Conservation (phyloP, 768 basidiomycete species). For the Rhizopogon vulgaris region DNA sequence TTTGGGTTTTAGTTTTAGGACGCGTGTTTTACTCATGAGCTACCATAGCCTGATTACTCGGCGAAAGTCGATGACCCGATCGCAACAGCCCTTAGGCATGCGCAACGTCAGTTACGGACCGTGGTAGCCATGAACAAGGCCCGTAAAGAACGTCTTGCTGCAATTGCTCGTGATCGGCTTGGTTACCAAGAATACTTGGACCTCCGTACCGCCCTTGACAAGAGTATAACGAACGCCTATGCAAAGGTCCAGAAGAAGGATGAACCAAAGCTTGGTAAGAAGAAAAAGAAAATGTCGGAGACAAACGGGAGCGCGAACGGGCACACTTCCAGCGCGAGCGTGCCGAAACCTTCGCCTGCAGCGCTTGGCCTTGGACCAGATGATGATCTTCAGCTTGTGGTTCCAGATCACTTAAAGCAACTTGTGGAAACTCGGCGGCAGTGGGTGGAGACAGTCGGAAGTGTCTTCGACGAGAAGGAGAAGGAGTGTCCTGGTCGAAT, state of each 20-base stretch:
- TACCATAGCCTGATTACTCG: conserved; percentile 60
- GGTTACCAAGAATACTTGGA: conserved; percentile 91
- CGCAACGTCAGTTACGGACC: conserved; percentile 72
- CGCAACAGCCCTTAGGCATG: conserved; percentile 81
- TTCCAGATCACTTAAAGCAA: conserved; percentile 63
- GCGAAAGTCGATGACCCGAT: conserved; percentile 91
- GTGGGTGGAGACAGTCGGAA: conserved; percentile 75
- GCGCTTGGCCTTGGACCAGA: conserved; percentile 66
- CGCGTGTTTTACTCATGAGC: conserved; percentile 8
- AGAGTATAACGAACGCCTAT: conserved; percentile 70
- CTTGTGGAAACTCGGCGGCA: conserved; percentile 70
- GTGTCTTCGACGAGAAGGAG: conserved; percentile 72
- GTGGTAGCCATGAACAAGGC: conserved; percentile 82
- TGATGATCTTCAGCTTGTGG: conserved; percentile 54
- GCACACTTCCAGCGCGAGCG: conserved; percentile 25
- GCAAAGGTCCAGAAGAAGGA: conserved; percentile 81
- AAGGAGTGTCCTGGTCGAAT: conserved; percentile 57
- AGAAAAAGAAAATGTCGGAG: conserved; percentile 62
- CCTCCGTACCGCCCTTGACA: conserved; percentile 79
- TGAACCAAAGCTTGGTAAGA: conserved; percentile 57
- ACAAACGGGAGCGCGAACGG: conserved; percentile 27
- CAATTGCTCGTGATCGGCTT: conserved; percentile 78
- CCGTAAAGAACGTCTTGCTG: conserved; percentile 65
- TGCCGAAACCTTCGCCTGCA: conserved; percentile 60
- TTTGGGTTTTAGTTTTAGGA: conserved; percentile 6